phyloP scores from a whole-genome alignment of 768 basidiomycete species.

The Suillus discolor region DNA sequence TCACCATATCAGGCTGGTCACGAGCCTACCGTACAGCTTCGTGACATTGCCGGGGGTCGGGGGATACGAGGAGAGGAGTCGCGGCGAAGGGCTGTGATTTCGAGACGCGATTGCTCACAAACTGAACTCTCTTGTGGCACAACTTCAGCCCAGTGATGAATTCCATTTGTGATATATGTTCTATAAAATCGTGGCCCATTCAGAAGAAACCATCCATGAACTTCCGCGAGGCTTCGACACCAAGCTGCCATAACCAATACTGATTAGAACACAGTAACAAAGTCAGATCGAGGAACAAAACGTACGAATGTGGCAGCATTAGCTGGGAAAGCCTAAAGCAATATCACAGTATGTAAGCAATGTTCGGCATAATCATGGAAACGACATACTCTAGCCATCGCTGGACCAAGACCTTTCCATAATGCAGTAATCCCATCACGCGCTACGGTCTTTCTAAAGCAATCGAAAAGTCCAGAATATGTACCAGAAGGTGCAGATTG shows the following conservation, averaged over 20 bases:
- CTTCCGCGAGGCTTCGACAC: slow-evolving; percentile 90
- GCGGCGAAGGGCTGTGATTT: not conserved
- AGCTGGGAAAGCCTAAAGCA: slow-evolving; percentile 85
- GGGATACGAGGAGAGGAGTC: not conserved
- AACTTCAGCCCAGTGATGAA: slow-evolving; percentile 12
- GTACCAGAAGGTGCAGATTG: slow-evolving; percentile 97
- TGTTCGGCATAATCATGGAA: slow-evolving; percentile 1
- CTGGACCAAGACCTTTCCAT: slow-evolving; percentile 98
- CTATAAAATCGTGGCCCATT: slow-evolving; percentile 8
- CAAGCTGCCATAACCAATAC: slow-evolving; percentile 57
- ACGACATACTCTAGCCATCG: slow-evolving; percentile 81
- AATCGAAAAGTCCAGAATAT: slow-evolving; percentile 94
- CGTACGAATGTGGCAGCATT: slow-evolving; percentile 93
- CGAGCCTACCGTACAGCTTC: not conserved
- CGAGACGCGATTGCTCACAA: not conserved
- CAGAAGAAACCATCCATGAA: slow-evolving; percentile 71
- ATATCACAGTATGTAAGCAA: not conserved
- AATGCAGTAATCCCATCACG: slow-evolving; percentile 84
- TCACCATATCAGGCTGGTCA: not conserved
- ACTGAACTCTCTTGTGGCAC: not conserved
- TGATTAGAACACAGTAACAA: not conserved
- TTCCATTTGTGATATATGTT: not conserved
- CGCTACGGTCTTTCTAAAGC: slow-evolving; percentile 88
- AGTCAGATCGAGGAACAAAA: slow-evolving; percentile 20
- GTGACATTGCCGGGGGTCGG: not conserved